Evolutionary conservation across 805 yeast species (phyloP).

Genomic region (Yarrowia keelungensis): DNA sequence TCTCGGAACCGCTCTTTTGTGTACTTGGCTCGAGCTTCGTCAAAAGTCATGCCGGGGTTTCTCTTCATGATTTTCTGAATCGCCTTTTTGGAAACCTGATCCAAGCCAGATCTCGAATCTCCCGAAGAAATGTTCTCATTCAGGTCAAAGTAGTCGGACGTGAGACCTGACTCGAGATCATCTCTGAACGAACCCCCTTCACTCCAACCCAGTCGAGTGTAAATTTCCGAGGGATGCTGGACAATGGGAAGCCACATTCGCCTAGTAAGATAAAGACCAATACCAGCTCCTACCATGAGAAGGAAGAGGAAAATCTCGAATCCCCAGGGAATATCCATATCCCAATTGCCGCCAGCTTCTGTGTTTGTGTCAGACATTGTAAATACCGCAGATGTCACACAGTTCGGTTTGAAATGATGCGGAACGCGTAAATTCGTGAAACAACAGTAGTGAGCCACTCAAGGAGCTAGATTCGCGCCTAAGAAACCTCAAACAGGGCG

Average conservation of each 20-base stretch:
- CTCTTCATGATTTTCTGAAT: conserved; percentile 63
- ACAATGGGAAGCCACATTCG: conserved; percentile 27
- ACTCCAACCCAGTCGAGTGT: conserved; percentile 25
- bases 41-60: conserved; percentile 60
- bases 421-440: not conserved
- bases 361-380: conserved; percentile 16
- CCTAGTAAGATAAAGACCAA: conserved; percentile 14
- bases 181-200: conserved; percentile 49
- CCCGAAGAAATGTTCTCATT: conserved; percentile 54
- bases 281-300: not conserved
- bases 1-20: conserved; percentile 56
- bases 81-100: conserved; percentile 58
- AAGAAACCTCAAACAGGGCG: not conserved
- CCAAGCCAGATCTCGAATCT: conserved; percentile 70
- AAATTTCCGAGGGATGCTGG: conserved; percentile 23
- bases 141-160: conserved; percentile 66
- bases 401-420: not conserved
- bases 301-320: conserved; percentile 19
- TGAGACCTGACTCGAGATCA: conserved; percentile 66
- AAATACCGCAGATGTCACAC: conserved; percentile 3
- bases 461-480: not conserved
- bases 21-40: conserved; percentile 68
- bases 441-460: not conserved
- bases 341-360: conserved; percentile 17
- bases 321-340: conserved; percentile 31